Conservation (phyloP, 2,329 filamentous ascomycete species). For the Pestalotiopsis sp. region DNA sequence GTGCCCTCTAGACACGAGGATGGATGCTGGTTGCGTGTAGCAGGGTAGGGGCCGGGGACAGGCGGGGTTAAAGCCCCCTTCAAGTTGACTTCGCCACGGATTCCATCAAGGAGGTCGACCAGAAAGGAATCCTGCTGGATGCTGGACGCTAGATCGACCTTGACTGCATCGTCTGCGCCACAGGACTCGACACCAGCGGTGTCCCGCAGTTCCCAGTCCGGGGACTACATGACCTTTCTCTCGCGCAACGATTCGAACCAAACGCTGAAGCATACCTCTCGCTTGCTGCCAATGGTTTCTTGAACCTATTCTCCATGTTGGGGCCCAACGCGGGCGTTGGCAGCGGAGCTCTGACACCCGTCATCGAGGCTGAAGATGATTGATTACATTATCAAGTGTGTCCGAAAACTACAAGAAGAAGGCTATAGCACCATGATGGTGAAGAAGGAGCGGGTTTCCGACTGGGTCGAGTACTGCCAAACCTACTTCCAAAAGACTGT, state of each 20-base stretch:
- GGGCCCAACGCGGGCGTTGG: conserved; percentile 50
- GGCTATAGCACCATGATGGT: conserved; percentile 45
- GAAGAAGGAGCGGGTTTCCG: conserved; percentile 41
- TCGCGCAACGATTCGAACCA: conserved; percentile 38
- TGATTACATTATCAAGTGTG: conserved; percentile 47
- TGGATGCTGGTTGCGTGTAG: too few species aligned
- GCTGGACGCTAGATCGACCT: conserved; percentile 32
- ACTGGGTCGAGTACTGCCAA: conserved; percentile 46
- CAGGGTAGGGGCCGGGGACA: too few species aligned
- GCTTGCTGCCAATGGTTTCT: conserved; percentile 45
- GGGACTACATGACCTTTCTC: conserved; percentile 35
- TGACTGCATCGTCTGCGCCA: conserved; percentile 49
- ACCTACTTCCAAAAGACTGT: conserved; percentile 49
- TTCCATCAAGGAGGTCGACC: conserved; percentile 32
- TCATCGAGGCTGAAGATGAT: conserved; percentile 49
- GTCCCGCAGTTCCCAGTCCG: conserved; percentile 41
- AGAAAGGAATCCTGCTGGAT: conserved; percentile 34
- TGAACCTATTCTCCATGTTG: conserved; percentile 49
- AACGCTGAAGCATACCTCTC: conserved; percentile 45
- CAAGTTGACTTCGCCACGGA: conserved; percentile 39
- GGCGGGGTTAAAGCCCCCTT: too few species aligned
- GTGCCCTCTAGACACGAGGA: too few species aligned
- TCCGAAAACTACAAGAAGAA: conserved; percentile 48
- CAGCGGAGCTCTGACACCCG: conserved; percentile 45
- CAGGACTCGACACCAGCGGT: conserved; percentile 41